phyloP scores from a whole-genome alignment of 2,329 filamentous ascomycete species.

The Calonectria pteridis region DNA sequence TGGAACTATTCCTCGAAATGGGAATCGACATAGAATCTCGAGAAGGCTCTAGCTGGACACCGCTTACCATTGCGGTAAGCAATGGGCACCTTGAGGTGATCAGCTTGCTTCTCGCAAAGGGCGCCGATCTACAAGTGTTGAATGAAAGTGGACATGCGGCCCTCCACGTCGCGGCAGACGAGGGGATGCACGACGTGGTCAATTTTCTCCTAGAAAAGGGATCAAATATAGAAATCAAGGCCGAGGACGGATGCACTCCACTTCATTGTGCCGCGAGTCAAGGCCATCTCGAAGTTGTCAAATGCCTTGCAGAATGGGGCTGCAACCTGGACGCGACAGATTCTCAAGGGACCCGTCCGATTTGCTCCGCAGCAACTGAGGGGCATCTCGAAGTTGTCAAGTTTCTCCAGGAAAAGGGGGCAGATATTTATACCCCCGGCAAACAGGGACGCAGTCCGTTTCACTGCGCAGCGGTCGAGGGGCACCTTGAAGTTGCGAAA shows the following conservation, averaged over 20 bases:
- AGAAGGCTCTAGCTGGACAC: fast-evolving
- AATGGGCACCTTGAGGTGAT: neutral
- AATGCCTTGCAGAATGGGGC: neutral
- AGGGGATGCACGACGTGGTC: neutral
- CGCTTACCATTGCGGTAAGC: neutral
- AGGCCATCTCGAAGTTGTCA: neutral
- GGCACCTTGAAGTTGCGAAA: neutral
- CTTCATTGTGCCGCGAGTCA: neutral
- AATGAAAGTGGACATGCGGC: neutral
- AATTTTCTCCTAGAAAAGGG: neutral
- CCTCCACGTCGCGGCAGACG: neutral
- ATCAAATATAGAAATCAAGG: neutral
- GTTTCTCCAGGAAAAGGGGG: neutral
- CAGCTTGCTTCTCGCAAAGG: neutral
- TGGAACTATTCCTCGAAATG: neutral
- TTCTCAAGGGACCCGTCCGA: too few species aligned
- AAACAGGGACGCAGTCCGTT: neutral
- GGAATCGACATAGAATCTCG: neutral
- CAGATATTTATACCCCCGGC: neutral
- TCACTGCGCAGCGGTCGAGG: neutral
- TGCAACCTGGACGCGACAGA: neutral
- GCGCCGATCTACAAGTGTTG: neutral
- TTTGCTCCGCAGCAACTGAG: neutral
- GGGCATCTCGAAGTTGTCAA: neutral
- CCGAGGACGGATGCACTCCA: neutral